Base-by-base conservation (phyloP, 1,139 yeast species). In the Arxiozyma heterogenica region DNA sequence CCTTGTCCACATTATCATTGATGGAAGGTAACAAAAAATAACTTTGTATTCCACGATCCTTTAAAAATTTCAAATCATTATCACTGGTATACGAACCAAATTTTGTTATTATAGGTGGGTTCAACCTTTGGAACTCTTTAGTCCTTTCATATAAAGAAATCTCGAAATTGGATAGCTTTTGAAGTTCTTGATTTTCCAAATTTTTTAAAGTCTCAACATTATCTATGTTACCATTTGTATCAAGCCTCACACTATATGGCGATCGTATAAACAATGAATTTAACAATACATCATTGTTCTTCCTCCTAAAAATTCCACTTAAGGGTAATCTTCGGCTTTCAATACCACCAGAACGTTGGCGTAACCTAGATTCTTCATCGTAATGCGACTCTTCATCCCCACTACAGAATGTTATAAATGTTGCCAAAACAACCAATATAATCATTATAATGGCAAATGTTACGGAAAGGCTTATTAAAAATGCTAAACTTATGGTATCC, bases 21-120 rank as follows among this genome's bases (percentile, higher is more conserved):
- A 72, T 68, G 50, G 73, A 76, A 6, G 71, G 73, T 42, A 71
- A 65, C 51, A 76, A 73, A 53, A 67, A 70, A 58, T 76, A 79
- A 12, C 79, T 71, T 57, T 72, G 75, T 20, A 79, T 75, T 1
- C 83, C 83, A 39, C 82, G 67, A 54, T 78, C 82, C 49, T 72
- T 69, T 21, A 78, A 74, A 51, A 69, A 65, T 45, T 73, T 67
- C 34, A 63, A 61, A 49, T 75, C 77, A 21, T 64, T 64, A 2
- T 71, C 68, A 15, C 68, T 65, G 52, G 73, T 62, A 51, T 68
- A 73, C 4, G 75, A 69, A 1, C 76, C 77, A 57, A 74, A 68
- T 15, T 73, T 71, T 49, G 70, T 66, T 1, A 76, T 70, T 7
- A 63, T 54, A 1, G 81, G 80, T 12, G 76, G 75, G 53, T 71